These are phyloP conservation scores for Nakaseomyces glabratus DNA, from an alignment of 1,139 yeast species.

Conservation along the genomic window DNA sequence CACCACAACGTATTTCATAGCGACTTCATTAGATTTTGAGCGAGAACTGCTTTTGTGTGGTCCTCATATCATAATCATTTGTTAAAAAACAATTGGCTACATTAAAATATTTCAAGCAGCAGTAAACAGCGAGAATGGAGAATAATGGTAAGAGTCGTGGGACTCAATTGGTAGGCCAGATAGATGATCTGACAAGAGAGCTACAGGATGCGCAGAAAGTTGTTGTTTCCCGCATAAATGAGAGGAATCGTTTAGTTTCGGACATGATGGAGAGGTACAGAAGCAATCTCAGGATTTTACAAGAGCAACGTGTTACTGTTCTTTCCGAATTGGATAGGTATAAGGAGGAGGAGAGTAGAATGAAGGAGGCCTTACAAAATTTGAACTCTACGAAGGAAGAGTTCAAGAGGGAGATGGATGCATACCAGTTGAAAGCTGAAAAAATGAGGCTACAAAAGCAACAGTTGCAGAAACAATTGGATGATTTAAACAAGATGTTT, in stretches of 20 bases:
- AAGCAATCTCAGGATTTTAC: constrained; percentile 1
- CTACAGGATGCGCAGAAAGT: constrained; percentile 4
- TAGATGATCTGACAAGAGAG: constrained; percentile 5
- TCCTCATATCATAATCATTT: too few relatives aligned
- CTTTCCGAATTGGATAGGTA: constrained; percentile 6
- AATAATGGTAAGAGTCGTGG: too few relatives aligned
- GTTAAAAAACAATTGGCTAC: too few relatives aligned
- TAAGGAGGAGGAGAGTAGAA: constrained; percentile 4
- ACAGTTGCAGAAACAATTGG: constrained; percentile 15
- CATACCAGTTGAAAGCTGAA: constrained; percentile 16
- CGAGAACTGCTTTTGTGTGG: too few relatives aligned
- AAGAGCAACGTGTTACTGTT: constrained; percentile 5
- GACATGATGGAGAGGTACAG: constrained; percentile 6
- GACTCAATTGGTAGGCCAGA: not conserved
- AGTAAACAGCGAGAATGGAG: too few relatives aligned
- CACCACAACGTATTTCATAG: too few relatives aligned
- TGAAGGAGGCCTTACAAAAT: constrained; percentile 5
- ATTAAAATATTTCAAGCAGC: too few relatives aligned
- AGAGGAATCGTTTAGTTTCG: constrained; percentile 3
- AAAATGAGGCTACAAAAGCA: constrained; percentile 16
- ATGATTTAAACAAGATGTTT: constrained; percentile 18
- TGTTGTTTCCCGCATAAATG: constrained; percentile 2
- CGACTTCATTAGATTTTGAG: too few relatives aligned
- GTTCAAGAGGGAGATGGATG: constrained; percentile 18
- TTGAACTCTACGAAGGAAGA: constrained; percentile 11